These are phyloP conservation scores for Manihot esculenta DNA, from an alignment of 441 rosid genomes.

Conservation along the genomic window DNA sequence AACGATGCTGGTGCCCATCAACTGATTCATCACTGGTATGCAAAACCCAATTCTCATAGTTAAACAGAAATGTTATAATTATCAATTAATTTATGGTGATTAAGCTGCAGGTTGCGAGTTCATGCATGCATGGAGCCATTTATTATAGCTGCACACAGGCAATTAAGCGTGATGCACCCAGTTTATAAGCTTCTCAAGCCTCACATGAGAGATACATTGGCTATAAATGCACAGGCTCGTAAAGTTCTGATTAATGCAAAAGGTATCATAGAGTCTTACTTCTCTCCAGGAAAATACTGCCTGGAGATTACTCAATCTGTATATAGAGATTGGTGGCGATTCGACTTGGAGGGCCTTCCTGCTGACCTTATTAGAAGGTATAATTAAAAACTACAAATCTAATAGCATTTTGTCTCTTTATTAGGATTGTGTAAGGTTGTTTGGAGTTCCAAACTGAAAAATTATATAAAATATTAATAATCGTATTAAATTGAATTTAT, in stretches of 20 bases:
- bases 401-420: too few species aligned
- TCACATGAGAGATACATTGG: constrained; percentile 79
- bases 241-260: constrained; percentile 62
- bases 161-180: constrained; percentile 84
- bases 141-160: constrained; percentile 85
- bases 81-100: too few species aligned
- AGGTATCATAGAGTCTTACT: constrained; percentile 74
- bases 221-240: constrained; percentile 79
- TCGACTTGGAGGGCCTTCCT: constrained; percentile 73
- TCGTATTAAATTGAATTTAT: too few species aligned
- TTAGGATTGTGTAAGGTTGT: too few species aligned
- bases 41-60: too few species aligned
- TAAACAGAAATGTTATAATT: background rate
- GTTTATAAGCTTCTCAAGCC: constrained; percentile 76
- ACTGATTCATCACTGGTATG: constrained; percentile 67
- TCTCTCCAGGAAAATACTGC: constrained; percentile 80
- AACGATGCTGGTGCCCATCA: constrained; percentile 88
- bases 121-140: constrained; percentile 83
- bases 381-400: background rate
- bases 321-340: constrained; percentile 54
- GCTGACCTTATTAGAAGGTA: constrained; percentile 88
- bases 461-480: too few species aligned
- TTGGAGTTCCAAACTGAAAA: too few species aligned
- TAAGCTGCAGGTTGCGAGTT: constrained; percentile 45
- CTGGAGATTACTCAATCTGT: constrained; percentile 78